Percentiles rank a stretch among this genome's conserved stretches.
These are phyloP conservation scores for Trichaptum fuscoviolaceum DNA, from an alignment of 768 basidiomycete species.

Conservation along the genomic window DNA sequence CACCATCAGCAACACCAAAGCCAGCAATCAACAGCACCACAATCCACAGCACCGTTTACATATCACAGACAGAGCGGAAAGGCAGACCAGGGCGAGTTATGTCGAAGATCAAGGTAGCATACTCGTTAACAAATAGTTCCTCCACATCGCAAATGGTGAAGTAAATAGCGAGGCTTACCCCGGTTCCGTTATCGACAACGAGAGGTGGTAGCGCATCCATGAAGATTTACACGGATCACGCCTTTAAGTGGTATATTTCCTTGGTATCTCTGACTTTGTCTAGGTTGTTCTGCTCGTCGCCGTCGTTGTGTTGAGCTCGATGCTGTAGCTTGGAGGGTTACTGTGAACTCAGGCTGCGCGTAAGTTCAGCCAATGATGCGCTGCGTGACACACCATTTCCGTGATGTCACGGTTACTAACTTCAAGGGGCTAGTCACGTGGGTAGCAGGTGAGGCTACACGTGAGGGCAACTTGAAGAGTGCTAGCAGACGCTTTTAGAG, in stretches of 20 bases:
- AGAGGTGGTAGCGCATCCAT: constrained; percentile 37
- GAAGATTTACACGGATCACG: background rate
- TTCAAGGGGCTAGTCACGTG: no score
- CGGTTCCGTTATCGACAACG: constrained; percentile 65
- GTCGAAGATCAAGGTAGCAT: no score
- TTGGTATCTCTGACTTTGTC: background rate
- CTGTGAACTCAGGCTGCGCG: background rate
- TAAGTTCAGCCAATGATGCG: background rate
- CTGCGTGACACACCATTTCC: no score
- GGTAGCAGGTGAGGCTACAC: no score
- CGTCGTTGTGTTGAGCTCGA: background rate
- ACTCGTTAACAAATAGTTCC: no score
- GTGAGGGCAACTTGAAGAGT: no score
- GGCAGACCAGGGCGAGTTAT: no score
- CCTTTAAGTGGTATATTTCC: background rate
- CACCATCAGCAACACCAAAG: background rate
- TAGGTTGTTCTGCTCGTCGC: background rate
- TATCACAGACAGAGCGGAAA: background rate
- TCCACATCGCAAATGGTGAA: no score
- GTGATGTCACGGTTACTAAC: no score
- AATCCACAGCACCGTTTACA: background rate
- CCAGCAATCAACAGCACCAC: background rate
- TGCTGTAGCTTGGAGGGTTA: background rate
- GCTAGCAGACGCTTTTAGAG: no score
- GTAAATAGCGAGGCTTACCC: constrained; percentile 32